Conservation (phyloP, 1,284 basidiomycete species). For the Amylostereum areolatum region DNA sequence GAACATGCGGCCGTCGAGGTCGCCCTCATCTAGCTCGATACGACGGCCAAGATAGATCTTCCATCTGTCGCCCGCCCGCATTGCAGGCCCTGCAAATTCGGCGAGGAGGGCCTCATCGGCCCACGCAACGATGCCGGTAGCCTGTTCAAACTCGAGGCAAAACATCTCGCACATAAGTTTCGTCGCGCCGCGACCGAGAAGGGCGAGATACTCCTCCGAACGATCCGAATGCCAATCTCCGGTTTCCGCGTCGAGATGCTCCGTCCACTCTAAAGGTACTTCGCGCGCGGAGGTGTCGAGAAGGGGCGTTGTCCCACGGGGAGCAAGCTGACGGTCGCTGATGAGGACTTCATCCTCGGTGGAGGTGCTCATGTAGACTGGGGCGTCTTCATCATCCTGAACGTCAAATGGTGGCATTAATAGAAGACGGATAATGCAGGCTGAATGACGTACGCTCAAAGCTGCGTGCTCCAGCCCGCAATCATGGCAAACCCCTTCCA, state of each 20-base stretch:
- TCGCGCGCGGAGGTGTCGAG: too few relatives aligned
- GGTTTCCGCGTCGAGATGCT: neutral
- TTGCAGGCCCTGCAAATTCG: slow-evolving; percentile 22
- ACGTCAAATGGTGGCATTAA: neutral
- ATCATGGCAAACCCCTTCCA: too few relatives aligned
- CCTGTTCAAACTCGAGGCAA: slow-evolving; percentile 19
- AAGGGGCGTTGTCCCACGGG: slow-evolving; percentile 1
- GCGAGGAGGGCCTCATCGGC: slow-evolving; percentile 23
- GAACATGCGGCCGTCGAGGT: slow-evolving; percentile 27
- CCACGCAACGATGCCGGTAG: slow-evolving; percentile 27
- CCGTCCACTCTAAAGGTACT: too few relatives aligned
- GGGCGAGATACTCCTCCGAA: slow-evolving; percentile 17
- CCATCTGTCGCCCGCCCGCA: slow-evolving; percentile 26
- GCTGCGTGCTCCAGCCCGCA: too few relatives aligned
- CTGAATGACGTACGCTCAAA: too few relatives aligned
- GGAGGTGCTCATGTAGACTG: neutral
- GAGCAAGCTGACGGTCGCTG: neutral
- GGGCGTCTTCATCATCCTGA: neutral
- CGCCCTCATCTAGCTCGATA: slow-evolving; percentile 24
- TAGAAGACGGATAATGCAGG: too few relatives aligned
- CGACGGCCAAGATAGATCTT: slow-evolving; percentile 28
- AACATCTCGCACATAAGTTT: slow-evolving; percentile 29
- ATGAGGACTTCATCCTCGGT: neutral
- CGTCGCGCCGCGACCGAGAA: slow-evolving; percentile 27
- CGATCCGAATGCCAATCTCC: neutral